phyloP scores from a whole-genome alignment of 768 basidiomycete species.

The Phylloporus arenicola region DNA sequence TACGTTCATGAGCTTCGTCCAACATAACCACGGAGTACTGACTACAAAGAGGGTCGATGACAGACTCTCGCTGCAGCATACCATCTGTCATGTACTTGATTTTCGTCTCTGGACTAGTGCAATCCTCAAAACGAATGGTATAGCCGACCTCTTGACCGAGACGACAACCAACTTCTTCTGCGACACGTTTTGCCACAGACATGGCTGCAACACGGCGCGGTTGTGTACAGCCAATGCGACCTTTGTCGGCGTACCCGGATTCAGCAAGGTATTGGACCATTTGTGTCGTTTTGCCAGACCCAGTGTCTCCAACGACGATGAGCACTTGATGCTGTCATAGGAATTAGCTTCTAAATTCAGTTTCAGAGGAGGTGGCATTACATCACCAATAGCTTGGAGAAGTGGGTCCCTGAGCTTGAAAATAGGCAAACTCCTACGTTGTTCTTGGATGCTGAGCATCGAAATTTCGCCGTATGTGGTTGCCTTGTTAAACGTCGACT shows the following conservation, averaged over 20 bases:
- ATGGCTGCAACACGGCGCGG: conserved; percentile 99
- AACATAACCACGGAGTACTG: conserved; percentile 95
- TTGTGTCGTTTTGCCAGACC: conserved; percentile 98
- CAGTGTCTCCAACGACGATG: conserved; percentile 97
- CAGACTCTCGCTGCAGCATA: conserved; percentile 95
- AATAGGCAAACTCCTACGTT: conserved; percentile 86
- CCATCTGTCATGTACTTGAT: conserved; percentile 99
- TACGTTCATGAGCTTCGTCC: conserved; percentile 98
- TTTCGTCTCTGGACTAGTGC: conserved; percentile 95
- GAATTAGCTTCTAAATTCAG: conserved; percentile 12
- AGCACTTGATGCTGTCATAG: conserved; percentile 69
- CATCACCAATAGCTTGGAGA: conserved; percentile 84
- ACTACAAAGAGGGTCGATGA: conserved; percentile 92
- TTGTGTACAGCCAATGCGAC: conserved; percentile 95
- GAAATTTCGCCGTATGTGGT: conserved; percentile 96
- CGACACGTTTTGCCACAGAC: conserved; percentile 97
- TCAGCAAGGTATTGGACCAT: conserved; percentile 99
- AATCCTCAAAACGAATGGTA: conserved; percentile 98
- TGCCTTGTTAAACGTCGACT: conserved; percentile 89
- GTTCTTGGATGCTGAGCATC: conserved; percentile 84
- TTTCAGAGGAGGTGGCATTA: conserved; percentile 32
- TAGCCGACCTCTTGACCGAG: conserved; percentile 98
- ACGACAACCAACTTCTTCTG: conserved; percentile 97
- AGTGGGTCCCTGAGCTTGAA: conserved; percentile 91
- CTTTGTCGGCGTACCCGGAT: conserved; percentile 83